Evolutionary conservation across 441 rosid genomes (phyloP), one percentile per base, ranked within the genome.

Genomic region (Euphorbia corollata): DNA sequence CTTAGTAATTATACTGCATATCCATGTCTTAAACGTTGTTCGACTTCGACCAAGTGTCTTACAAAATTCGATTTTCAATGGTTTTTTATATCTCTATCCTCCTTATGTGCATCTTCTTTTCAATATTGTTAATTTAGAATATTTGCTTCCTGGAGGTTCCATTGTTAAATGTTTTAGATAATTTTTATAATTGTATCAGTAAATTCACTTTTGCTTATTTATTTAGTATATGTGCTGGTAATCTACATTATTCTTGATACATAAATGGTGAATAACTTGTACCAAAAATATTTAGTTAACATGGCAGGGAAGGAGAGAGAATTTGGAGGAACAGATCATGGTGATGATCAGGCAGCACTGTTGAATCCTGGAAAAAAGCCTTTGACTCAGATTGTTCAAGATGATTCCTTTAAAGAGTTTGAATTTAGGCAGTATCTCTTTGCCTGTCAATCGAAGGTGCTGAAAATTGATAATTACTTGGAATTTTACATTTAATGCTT

Each of bases 381-480:
- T 38, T 74, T 95, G 83, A 79, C 89, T 4, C 95, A 87, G 67
- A 84, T 92, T 75, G 91, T 92, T 74, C 96, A 91, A 80, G 97
- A 95, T 82, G 98, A 90, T 78, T 87, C 93, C 53, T 95, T 90
- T 72, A 87, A 93, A 73, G 98, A 90, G 79, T 95, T 90, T 67
- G 99, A 95, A 59, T 95, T 92, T 73, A 87, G 95, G 71, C 98
- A 92, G 77, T 95, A 92, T 82, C 89, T 92, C 59, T 95, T 95
- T 77, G 90, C 97, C 68, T 90, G 89, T 75, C 98, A 95, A 72
- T 87, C 97, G 74, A 83, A 88, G 96, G 99, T 95, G 60, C 58
- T 79, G 68, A 77, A 45, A 68, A 72, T 75, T 72, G 69, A 43
- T 12, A 56, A 30, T 54, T 10, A 56, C 57, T 71, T 64, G 43